Conservation (phyloP, 2,329 filamentous ascomycete species). For the Fusarium secorum region DNA sequence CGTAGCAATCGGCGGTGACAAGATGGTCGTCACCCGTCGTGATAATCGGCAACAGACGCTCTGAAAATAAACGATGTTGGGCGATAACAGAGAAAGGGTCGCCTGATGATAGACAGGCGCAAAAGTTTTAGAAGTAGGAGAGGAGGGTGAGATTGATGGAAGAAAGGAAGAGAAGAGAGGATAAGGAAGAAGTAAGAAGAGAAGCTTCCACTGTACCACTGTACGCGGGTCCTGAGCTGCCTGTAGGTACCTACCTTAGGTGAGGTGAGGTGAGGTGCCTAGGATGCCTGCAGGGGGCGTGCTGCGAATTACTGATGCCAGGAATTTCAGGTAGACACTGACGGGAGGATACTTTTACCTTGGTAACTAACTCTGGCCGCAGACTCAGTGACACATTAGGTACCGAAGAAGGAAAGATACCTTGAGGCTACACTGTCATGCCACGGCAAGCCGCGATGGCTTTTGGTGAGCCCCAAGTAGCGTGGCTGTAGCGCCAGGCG, state of each 20-base stretch:
- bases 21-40: constrained; percentile 36
- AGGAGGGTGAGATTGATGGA: constrained; percentile 26
- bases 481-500: constrained; percentile 7
- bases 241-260: not conserved
- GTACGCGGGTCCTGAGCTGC: constrained; percentile 23
- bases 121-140: constrained; percentile 9
- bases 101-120: not conserved
- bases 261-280: not conserved
- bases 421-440: constrained; percentile 1
- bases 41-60: not conserved
- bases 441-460: not conserved
- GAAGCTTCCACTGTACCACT: constrained; percentile 20
- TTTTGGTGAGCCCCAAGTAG: constrained; percentile 3
- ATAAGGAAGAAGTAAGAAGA: constrained; percentile 33
- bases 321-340: constrained; percentile 13
- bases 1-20: constrained; percentile 36
- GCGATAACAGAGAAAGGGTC: not conserved
- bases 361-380: not conserved
- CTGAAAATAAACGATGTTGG: not conserved
- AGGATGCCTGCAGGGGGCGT: not conserved
- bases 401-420: constrained; percentile 1
- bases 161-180: constrained; percentile 20
- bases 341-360: not conserved
- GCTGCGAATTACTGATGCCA: constrained; percentile 15
- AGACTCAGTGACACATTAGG: constrained; percentile 6